Evolutionary conservation across 2,329 filamentous ascomycete species (phyloP).

Genomic region (Arthrinium phaeospermum): DNA sequence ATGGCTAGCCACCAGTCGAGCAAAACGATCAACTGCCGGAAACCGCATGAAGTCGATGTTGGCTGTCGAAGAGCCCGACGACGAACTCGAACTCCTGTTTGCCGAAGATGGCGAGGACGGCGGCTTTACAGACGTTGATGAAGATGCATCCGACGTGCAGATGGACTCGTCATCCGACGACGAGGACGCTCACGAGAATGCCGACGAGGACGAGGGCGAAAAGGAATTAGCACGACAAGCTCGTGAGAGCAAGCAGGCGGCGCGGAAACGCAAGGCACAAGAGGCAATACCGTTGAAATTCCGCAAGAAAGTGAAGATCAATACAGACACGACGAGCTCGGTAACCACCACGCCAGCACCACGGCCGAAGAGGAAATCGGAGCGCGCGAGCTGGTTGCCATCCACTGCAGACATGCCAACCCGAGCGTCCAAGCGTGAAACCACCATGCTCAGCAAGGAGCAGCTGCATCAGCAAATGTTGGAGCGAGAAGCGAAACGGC

Average conservation of each 20-base stretch:
- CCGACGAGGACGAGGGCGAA: conserved; percentile 83
- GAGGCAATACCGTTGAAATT: conserved; percentile 74
- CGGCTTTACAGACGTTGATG: conserved; percentile 72
- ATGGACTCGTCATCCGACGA: conserved; percentile 87
- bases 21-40: conserved; percentile 80
- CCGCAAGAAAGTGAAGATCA: conserved; percentile 78
- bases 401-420: conserved; percentile 60
- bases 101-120: conserved; percentile 73
- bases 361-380: conserved; percentile 65
- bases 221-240: conserved; percentile 82
- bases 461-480: conserved; percentile 74
- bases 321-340: conserved; percentile 41
- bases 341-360: conserved; percentile 47
- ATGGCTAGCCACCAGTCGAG: conserved; percentile 75
- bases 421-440: conserved; percentile 62
- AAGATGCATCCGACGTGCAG: conserved; percentile 75
- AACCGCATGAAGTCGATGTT: conserved; percentile 82
- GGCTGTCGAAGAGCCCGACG: conserved; percentile 73
- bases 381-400: conserved; percentile 64
- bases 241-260: conserved; percentile 68
- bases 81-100: conserved; percentile 76
- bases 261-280: conserved; percentile 80
- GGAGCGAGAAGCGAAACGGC: conserved; percentile 71
- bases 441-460: conserved; percentile 64
- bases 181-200: conserved; percentile 74